Base-by-base conservation (phyloP, 768 basidiomycete genomes). In the Collybia nuda region DNA sequence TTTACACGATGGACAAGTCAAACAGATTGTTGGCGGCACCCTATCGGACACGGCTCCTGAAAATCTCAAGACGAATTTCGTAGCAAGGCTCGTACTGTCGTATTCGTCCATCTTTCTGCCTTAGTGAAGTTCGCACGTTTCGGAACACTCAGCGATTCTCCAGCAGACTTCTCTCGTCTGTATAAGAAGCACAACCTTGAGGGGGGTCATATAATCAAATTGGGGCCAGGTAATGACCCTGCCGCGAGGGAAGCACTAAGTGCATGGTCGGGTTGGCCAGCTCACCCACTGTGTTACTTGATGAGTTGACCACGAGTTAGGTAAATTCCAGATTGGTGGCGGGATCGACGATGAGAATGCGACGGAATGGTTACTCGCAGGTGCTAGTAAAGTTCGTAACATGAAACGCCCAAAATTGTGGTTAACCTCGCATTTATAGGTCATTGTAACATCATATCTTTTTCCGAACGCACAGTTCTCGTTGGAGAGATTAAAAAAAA, bases 21-120 rank as follows among this genome's bases (percentile, higher is more conserved):
- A 98, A 71, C 97, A 99, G 70, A 98, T 99, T 48, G 91, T 99
- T 12, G 97, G 97, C 38, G 93, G 95, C 3, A 95, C 93, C 3
- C 78, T 99, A 24, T 90, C 88, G 17, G 88, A 92, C 44, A 58
- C 67, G 19, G 64, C 79, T 28, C 81, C 88, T 6, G 70, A 75
- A 19, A 65, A 63, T 36, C 75, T 97, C 56, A 81, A 80, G 66
- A 95, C 92, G 18, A 98, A 99, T 67, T 98, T 95, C 62, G 84
- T 97, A 38, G 84, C 95, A 53, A 90, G 82, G 95, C 87, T 59
- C 58, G 82, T 74, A 18, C 51, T 21, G 32, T 47, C 38, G 15
- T 28, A 12, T 9, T 26, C 6, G 2, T 28, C 49, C 11, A 5
- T 9, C 29, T 39, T 50, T 53, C 45, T 62, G 46, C 53, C 54